Conservation (phyloP, 768 basidiomycete genomes). For the Scleroderma bovista region DNA sequence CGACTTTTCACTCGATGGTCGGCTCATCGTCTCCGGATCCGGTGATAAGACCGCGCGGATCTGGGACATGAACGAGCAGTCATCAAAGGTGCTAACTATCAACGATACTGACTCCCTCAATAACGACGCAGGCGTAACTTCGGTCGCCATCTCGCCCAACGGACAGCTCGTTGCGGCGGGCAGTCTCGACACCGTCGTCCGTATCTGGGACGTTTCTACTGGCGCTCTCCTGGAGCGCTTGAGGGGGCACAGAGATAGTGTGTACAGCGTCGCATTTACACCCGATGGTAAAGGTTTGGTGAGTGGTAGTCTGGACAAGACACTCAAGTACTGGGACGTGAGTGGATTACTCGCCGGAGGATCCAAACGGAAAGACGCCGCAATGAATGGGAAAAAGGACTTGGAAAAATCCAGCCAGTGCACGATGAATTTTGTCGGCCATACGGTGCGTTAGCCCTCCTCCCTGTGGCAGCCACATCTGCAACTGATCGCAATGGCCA, state of each 20-base stretch:
- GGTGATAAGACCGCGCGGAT: conserved; percentile 70
- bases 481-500: conserved; percentile 18
- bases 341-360: conserved; percentile 26
- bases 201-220: conserved; percentile 72
- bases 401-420: conserved; percentile 50
- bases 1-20: conserved; percentile 84
- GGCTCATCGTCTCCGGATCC: conserved; percentile 83
- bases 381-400: conserved; percentile 43
- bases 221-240: conserved; percentile 68
- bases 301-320: conserved; percentile 88
- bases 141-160: conserved; percentile 73
- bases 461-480: background rate
- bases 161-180: conserved; percentile 64
- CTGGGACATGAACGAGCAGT: conserved; percentile 50
- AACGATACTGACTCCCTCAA: conserved; percentile 46
- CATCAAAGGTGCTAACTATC: conserved; percentile 32
- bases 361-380: conserved; percentile 28
- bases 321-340: conserved; percentile 84
- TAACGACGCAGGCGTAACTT: conserved; percentile 66
- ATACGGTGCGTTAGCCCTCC: conserved; percentile 53
- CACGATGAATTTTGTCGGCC: conserved; percentile 83
- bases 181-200: conserved; percentile 68
- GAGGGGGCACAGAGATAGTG: conserved; percentile 75
- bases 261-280: conserved; percentile 88
- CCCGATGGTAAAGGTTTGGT: conserved; percentile 87